These are phyloP conservation scores for Kandelia obovata DNA, from an alignment of 345 rosid species.

Conservation along the genomic window DNA sequence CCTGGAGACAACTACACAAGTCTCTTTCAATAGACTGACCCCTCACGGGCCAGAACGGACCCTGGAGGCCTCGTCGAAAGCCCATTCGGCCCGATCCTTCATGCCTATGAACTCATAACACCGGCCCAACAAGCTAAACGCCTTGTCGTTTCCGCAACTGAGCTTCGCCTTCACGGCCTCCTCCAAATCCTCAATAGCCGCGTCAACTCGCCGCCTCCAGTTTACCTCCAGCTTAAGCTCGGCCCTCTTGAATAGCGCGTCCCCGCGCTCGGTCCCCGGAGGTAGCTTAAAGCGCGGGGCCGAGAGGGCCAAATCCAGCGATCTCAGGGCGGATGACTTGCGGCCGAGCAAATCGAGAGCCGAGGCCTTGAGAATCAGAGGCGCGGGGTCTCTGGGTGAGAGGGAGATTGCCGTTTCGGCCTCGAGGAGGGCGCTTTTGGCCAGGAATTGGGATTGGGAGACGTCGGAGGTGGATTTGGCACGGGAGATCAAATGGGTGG, in stretches of 20 bases:
- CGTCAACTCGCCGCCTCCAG: constrained; percentile 48
- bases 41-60: constrained; percentile 18
- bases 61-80: constrained; percentile 31
- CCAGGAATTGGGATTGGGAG: constrained; percentile 45
- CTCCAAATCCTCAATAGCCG: constrained; percentile 53
- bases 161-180: constrained; percentile 37
- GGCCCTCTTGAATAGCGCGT: constrained; percentile 49
- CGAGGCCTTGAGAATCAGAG: constrained; percentile 48
- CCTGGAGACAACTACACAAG: no score
- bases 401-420: constrained; percentile 48
- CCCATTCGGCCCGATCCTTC: constrained; percentile 28
- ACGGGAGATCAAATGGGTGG: constrained; percentile 39
- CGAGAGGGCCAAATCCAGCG: constrained; percentile 53
- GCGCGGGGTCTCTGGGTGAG: constrained; percentile 52
- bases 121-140: constrained; percentile 40
- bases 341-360: constrained; percentile 53
- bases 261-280: constrained; percentile 39
- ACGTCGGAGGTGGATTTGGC: constrained; percentile 35
- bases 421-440: constrained; percentile 50
- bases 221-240: constrained; percentile 56
- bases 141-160: constrained; percentile 21
- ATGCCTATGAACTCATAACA: constrained; percentile 45
- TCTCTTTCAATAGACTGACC: constrained; percentile 7
- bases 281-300: constrained; percentile 45
- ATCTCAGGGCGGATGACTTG: constrained; percentile 48